Percentiles rank a stretch among this genome's conserved stretches.
Conservation (phyloP, 176 grass and related monocot genomes). For the Musa itinerans region DNA sequence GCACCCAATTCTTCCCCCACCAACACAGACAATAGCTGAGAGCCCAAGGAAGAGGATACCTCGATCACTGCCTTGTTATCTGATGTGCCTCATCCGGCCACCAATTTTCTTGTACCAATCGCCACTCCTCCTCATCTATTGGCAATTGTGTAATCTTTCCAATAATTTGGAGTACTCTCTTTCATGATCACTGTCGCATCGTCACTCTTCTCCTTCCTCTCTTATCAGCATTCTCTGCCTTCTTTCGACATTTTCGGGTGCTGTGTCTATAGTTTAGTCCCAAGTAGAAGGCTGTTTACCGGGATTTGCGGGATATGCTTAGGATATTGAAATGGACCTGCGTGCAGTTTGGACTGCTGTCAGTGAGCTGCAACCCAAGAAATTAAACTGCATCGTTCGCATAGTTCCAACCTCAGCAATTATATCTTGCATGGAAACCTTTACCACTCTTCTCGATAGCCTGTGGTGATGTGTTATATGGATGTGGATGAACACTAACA, state of each 20-base stretch:
- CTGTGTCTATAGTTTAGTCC: not conserved
- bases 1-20: slow-evolving; percentile 54
- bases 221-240: not conserved
- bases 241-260: not conserved
- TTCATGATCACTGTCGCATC: not conserved
- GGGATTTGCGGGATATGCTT: not conserved
- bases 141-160: not conserved
- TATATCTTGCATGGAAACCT: not conserved
- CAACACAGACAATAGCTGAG: slow-evolving; percentile 27
- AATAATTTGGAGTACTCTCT: not conserved
- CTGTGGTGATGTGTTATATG: too few species aligned
- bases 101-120: not conserved
- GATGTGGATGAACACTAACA: too few species aligned
- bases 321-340: not conserved
- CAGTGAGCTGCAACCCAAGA: too few species aligned
- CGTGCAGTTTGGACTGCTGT: not conserved
- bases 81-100: not conserved
- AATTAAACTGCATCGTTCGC: too few species aligned
- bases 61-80: not conserved
- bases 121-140: not conserved
- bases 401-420: not conserved
- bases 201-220: not conserved
- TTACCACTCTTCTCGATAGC: too few species aligned
- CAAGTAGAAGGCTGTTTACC: not conserved
- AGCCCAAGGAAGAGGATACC: not conserved